Percentiles rank a stretch among this genome's conserved stretches.
Evolutionary conservation across 1,284 basidiomycete species (phyloP).

Genomic region (Apiotrichum sp.): DNA sequence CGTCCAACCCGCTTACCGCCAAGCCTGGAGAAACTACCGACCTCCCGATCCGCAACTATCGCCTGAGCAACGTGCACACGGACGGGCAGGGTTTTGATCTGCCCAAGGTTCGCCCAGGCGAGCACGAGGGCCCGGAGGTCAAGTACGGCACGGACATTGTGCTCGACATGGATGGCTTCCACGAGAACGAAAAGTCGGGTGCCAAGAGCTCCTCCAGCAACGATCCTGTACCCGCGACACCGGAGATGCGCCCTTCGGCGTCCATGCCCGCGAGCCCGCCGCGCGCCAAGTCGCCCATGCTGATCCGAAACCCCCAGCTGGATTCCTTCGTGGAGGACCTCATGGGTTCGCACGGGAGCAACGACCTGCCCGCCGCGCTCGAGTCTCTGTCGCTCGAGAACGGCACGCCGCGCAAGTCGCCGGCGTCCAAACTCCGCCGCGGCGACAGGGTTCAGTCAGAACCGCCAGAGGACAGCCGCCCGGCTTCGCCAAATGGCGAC

Average conservation of each 20-base stretch:
- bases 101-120: constrained; percentile 49
- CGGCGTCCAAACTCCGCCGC: constrained; percentile 1
- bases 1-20: constrained; percentile 38
- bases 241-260: background rate
- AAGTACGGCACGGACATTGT: constrained; percentile 58
- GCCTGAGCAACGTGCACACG: constrained; percentile 13
- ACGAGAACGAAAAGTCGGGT: constrained; percentile 7
- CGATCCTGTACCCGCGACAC: background rate
- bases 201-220: background rate
- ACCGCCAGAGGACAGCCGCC: constrained; percentile 15
- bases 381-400: constrained; percentile 12
- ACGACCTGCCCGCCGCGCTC: constrained; percentile 8
- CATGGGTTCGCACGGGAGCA: constrained; percentile 6
- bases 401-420: background rate
- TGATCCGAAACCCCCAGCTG: background rate
- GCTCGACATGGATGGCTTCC: constrained; percentile 50
- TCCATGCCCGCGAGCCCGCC: constrained; percentile 2
- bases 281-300: constrained; percentile 2
- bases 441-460: constrained; percentile 12
- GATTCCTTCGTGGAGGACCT: constrained; percentile 16
- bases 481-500: constrained; percentile 9
- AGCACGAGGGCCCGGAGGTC: constrained; percentile 58
- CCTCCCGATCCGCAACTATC: constrained; percentile 25
- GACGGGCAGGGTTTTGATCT: constrained; percentile 54
- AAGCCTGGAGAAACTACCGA: constrained; percentile 21